Conservation (phyloP, 169 alveolate genomes). For the Miamiensis avidus region DNA sequence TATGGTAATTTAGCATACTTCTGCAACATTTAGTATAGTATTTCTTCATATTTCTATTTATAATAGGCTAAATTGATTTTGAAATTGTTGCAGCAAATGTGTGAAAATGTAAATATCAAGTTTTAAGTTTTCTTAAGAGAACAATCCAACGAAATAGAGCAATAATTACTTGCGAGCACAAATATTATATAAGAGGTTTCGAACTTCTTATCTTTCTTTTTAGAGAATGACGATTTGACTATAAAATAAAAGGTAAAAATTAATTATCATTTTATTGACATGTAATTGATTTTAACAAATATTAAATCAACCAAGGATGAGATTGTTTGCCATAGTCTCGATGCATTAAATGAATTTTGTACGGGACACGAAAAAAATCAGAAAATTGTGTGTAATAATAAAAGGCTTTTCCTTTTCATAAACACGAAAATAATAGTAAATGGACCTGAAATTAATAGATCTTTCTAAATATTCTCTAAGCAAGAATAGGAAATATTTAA, state of each 20-base stretch:
- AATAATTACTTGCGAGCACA: background rate
- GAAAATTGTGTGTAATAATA: background rate
- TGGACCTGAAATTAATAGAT: too few relatives aligned
- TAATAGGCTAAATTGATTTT: slow-evolving; percentile 1
- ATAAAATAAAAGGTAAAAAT: background rate
- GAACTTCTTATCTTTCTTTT: slow-evolving; percentile 12
- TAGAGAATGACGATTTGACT: background rate
- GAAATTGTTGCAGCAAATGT: background rate
- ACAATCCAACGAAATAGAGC: background rate
- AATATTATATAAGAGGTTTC: slow-evolving; percentile 3
- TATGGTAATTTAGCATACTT: background rate
- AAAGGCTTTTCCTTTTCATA: background rate
- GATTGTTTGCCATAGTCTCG: background rate
- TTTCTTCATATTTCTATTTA: too few relatives aligned
- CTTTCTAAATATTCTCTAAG: background rate
- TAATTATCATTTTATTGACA: too few relatives aligned
- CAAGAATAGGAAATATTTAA: background rate
- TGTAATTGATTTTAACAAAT: too few relatives aligned
- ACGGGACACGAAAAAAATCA: background rate
- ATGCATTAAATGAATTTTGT: background rate
- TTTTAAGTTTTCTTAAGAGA: slow-evolving; percentile 19
- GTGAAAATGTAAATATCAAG: slow-evolving; percentile 18
- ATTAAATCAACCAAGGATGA: background rate
- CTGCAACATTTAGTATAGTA: too few relatives aligned
- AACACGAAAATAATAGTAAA: background rate